Evolutionary conservation across 768 basidiomycete genomes (phyloP), one percentile per base, ranked within the genome.

Genomic region (Inosperma sp.): DNA sequence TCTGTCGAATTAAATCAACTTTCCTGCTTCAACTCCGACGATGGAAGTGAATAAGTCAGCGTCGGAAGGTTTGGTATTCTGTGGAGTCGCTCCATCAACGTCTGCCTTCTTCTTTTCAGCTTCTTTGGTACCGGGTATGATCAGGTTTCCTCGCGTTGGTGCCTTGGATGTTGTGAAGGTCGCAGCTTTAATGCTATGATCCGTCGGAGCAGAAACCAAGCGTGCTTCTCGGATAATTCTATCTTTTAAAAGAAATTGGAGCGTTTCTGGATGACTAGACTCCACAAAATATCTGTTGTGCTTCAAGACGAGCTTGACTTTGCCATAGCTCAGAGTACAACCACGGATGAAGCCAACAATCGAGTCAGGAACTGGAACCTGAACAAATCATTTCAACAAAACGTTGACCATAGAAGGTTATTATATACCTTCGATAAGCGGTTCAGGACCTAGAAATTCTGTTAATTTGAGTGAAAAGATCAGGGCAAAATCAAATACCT

Each of bases 271-370:
- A 61, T 96, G 91, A 57, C 83, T 88, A 23, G 93, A 95, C 67
- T 99, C 96, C 60, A 99, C 91, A 60, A 81, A 97, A 68, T 98
- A 98, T 60, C 87, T 90, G 77, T 98, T 98, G 66, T 97, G 88
- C 66, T 99, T 98, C 58, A 99, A 73, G 6, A 99, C 96, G 41
- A 99, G 83, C 63, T 98, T 95, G 66, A 98, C 91, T 73, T 99
- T 99, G 46, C 96, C 96, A 60, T 97, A 98, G 46, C 94, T 96
- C 49, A 93, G 69, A 0, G 96, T 99, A 56, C 94, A 88, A 55
- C 91, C 87, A 59, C 89, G 84, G 59, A 99, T 98, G 62, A 93
- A 90, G 9, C 79, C 74, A 41, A 84, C 79, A 57, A 98, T 91
- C 39, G 78, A 80, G 35, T 91, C 85, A 0, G 96, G 93, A 5